phyloP scores from a whole-genome alignment of 306 rosid genomes.

The Sechiopsis laciniata region DNA sequence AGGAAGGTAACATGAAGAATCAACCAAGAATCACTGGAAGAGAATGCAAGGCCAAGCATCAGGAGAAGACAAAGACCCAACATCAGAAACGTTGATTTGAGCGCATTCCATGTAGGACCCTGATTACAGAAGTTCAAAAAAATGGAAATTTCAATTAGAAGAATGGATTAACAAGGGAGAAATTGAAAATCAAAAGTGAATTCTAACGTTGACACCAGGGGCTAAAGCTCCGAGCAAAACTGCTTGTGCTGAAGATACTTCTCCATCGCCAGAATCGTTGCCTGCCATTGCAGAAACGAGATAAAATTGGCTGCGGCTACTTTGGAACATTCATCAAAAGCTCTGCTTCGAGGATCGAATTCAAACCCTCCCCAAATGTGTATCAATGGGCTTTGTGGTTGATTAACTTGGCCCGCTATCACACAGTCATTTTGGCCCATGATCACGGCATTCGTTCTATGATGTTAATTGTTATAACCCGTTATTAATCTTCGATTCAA shows the following conservation, averaged over 20 bases:
- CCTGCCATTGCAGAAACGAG: conserved; percentile 36
- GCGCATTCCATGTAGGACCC: conserved; percentile 78
- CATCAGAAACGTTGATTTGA: conserved; percentile 57
- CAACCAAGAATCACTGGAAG: conserved; percentile 76
- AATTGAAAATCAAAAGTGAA: background rate
- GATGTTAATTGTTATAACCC: background rate
- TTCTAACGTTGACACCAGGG: conserved; percentile 74
- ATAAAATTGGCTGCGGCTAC: background rate
- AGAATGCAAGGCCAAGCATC: conserved; percentile 77
- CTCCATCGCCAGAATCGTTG: conserved; percentile 32
- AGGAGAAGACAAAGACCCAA: conserved; percentile 66
- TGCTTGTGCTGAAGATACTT: conserved; percentile 65
- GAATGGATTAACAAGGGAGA: background rate
- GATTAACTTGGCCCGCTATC: background rate
- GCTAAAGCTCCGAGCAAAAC: conserved; percentile 84
- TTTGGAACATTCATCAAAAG: too few relatives aligned
- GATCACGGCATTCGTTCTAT: background rate
- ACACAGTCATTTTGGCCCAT: background rate
- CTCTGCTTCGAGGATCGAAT: background rate
- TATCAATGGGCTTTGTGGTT: conserved; percentile 1
- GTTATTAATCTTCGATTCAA: too few relatives aligned
- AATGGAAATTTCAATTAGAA: background rate
- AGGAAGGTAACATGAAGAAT: conserved; percentile 66
- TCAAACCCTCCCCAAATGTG: background rate
- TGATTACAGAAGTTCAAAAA: conserved; percentile 28